Evolutionary conservation across 2,329 filamentous ascomycete species (phyloP), one percentile per base, ranked within the genome.

Genomic region (Plenodomus biglobosus): DNA sequence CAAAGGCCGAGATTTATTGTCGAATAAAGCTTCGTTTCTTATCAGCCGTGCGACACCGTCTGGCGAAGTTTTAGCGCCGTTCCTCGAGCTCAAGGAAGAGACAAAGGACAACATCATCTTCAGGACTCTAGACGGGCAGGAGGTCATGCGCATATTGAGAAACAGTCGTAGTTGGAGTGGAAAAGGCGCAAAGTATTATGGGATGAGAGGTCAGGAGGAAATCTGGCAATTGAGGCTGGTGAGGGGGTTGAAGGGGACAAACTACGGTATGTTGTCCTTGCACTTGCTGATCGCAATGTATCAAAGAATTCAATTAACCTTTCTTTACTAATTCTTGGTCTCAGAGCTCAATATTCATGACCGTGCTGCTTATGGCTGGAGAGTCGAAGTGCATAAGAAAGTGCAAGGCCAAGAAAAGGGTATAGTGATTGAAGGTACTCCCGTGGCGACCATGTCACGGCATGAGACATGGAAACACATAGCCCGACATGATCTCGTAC

Each of bases 131-230:
- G 37, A 52, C 3, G 55, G 54, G 3, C 37, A 48, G 17, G 55
- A 59, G 30, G 48, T 58, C 4, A 57, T 62, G 51, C 40, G 46
- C 1, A 56, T 58, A 16, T 44, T 54, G 2, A 54, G 55, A 32
- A 20, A 59, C 15, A 32, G 18, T 6, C 53, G 58, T 18, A 36
- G 16, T 1, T 54, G 44, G 39, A 52, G 42, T 35, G 39, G 44
- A 2, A 46, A 45, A 38, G 19, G 41, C 21, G 38, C 44, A 2
- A 55, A 52, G 22, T 63, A 63, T 41, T 52, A 49, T 20, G 59
- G 48, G 4, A 44, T 58, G 44, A 21, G 46, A 15, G 50, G 43
- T 2, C 55, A 58, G 43, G 48, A 39, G 2, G 48, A 55, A 44
- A 27, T 49, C 11, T 62, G 55, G 50, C 13, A 50, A 17, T 34